Evolutionary conservation across 2,329 filamentous ascomycete genomes (phyloP).

Genomic region (Pestalotiopsis sp.): DNA sequence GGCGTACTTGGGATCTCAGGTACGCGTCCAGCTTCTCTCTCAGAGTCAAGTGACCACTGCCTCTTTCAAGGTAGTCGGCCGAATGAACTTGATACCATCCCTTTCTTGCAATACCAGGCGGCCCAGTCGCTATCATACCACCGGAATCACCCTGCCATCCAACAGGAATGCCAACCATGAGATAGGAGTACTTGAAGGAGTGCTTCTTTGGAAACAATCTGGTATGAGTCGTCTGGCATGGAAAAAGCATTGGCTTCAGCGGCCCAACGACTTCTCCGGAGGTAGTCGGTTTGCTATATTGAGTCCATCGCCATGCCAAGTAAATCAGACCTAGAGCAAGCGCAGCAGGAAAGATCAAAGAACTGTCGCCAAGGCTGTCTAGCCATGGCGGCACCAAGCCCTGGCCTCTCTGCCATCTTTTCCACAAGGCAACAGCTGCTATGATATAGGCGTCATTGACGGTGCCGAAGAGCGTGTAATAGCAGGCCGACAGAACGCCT

Average conservation of each 20-base stretch:
- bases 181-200: constrained; percentile 71
- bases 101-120: constrained; percentile 21
- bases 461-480: constrained; percentile 22
- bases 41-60: constrained; percentile 53
- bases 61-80: constrained; percentile 63
- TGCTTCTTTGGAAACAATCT: constrained; percentile 70
- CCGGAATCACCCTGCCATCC: constrained; percentile 60
- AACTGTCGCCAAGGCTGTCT: neutral
- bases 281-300: constrained; percentile 16
- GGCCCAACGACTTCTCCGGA: constrained; percentile 23
- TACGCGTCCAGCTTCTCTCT: constrained; percentile 65
- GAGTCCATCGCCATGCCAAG: neutral
- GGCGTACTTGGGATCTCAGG: constrained; percentile 57
- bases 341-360: neutral
- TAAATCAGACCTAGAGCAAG: neutral
- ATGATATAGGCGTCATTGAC: constrained; percentile 22
- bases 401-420: constrained; percentile 10
- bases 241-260: constrained; percentile 59
- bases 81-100: constrained; percentile 64
- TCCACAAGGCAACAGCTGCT: constrained; percentile 17
- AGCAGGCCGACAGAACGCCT: constrained; percentile 18
- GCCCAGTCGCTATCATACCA: constrained; percentile 56
- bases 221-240: constrained; percentile 66
- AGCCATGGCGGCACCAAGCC: constrained; percentile 8
- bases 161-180: constrained; percentile 70